Percentiles rank a stretch among this genome's conserved stretches.
Evolutionary conservation across 768 basidiomycete genomes (phyloP).

Genomic region (Tubosaeta sp.): DNA sequence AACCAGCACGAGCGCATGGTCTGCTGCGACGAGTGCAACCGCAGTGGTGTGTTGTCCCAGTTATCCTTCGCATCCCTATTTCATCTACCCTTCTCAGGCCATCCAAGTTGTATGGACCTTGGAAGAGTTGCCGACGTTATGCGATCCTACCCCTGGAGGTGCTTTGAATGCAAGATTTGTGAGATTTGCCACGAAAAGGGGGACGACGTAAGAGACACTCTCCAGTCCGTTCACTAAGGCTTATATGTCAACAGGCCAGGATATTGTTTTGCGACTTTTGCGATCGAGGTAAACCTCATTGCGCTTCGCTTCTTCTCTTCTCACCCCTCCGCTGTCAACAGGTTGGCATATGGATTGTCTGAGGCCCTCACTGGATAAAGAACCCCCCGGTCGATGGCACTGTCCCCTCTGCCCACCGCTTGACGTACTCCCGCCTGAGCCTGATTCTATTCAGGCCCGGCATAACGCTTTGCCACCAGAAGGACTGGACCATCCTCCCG

Average conservation of each 20-base stretch:
- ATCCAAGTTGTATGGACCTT: slow-evolving; percentile 81
- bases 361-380: slow-evolving; percentile 59
- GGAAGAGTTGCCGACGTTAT: slow-evolving; percentile 56
- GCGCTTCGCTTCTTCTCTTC: slow-evolving; percentile 2
- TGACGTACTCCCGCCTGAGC: slow-evolving; percentile 8
- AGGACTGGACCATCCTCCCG: slow-evolving; percentile 14
- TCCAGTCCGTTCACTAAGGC: slow-evolving; percentile 12
- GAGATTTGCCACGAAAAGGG: slow-evolving; percentile 83
- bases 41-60: slow-evolving; percentile 58
- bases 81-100: slow-evolving; percentile 44
- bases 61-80: not conserved
- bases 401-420: slow-evolving; percentile 59
- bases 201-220: slow-evolving; percentile 67
- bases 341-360: slow-evolving; percentile 88
- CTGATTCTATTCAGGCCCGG: slow-evolving; percentile 3
- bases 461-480: slow-evolving; percentile 45
- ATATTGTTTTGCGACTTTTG: slow-evolving; percentile 93
- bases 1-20: slow-evolving; percentile 65
- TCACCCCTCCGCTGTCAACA: slow-evolving; percentile 21
- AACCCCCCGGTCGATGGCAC: slow-evolving; percentile 76
- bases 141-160: slow-evolving; percentile 77
- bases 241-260: slow-evolving; percentile 47
- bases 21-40: slow-evolving; percentile 76
- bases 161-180: slow-evolving; percentile 89
- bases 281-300: slow-evolving; percentile 63